Base-by-base conservation (phyloP, 139 green algal genomes). In the Volvox reticuliferus region DNA sequence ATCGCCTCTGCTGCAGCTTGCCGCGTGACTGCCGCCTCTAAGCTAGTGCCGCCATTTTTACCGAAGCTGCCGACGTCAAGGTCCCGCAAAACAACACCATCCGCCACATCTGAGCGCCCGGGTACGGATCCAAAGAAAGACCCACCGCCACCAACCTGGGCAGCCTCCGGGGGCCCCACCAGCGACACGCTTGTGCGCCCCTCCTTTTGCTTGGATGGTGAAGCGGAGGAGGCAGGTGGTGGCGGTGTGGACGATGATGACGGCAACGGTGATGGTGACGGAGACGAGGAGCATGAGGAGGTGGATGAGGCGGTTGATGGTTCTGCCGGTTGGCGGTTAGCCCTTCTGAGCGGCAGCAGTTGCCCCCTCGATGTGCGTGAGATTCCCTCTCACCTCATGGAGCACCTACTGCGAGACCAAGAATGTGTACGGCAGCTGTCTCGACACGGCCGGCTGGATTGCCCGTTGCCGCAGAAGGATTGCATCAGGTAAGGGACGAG, bases 301-400 rank as follows among this genome's bases (percentile, higher is more conserved):
- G 44, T 5, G 44, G 44, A 55, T 5, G 44, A 55, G 44, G 44
- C 44, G 44, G 44, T 55, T 55, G 44, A 9, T 55, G 44, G 44
- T 55, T 14, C 44, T 9, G 22, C 5, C 18, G 0, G 44, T 19
- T n/a, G 0, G 17, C 28, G 61, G 85, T 68, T 89, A 36, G 69
- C 85, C 9, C 68, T 82, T n/a, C 68, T 89, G 1, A 73, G 44
- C 68, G 85, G 69, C 85, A 12, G 6, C 12, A n/a, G 33, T 16
- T 61, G 18, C 68, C 26, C 69, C 1, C 69, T 89, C 62, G 85
- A 89, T 37, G 5, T 82, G 17, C 37, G 69, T 26, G 85, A 89
- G 85, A 17, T 89, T 69, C 69, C 85, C 44, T 73, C 69, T 16
- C 85, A 89, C 85, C 37, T 89, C 44, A 55, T 89, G 85, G 85